Percentiles rank a stretch among this genome's conserved stretches.
Conservation (phyloP, 441 rosid genomes). For the Lepidium campestre region DNA sequence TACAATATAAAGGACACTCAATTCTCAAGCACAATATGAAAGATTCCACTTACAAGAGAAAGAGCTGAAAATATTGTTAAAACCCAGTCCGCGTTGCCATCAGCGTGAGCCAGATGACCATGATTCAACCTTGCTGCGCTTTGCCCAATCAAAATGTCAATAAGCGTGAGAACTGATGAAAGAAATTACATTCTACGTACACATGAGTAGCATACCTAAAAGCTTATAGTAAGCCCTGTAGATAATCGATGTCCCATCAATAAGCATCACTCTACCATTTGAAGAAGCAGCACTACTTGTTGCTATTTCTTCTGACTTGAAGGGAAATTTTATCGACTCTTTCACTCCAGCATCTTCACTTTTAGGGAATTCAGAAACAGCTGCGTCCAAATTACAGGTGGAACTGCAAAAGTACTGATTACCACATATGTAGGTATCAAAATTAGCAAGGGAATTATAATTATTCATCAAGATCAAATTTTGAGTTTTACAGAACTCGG, state of each 20-base stretch:
- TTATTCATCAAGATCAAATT: not conserved
- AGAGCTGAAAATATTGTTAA: conserved; percentile 83
- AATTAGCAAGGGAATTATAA: not conserved
- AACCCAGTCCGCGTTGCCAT: conserved; percentile 99
- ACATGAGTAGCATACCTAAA: conserved; percentile 46
- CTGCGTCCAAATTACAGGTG: conserved; percentile 24
- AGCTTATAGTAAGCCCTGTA: conserved; percentile 97
- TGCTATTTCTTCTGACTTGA: conserved; percentile 33
- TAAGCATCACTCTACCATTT: conserved; percentile 81
- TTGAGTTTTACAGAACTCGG: not conserved
- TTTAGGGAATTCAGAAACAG: conserved; percentile 30
- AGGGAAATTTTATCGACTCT: conserved; percentile 25
- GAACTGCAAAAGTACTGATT: conserved; percentile 48
- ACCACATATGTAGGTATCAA: not conserved
- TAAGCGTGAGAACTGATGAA: not conserved
- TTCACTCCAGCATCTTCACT: conserved; percentile 19
- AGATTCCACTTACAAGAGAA: conserved; percentile 71
- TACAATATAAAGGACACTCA: not conserved
- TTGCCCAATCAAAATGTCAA: conserved; percentile 2
- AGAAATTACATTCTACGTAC: not conserved
- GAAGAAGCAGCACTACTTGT: conserved; percentile 29
- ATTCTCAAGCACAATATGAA: not conserved
- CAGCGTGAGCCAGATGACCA: conserved; percentile 85
- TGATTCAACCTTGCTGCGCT: conserved; percentile 82
- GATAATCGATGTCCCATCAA: conserved; percentile 91